A percentile compares a stretch with the other conserved stretches of the same genome.
Conservation (phyloP, 2,329 filamentous ascomycete species). For the Trichoderma sp. region DNA sequence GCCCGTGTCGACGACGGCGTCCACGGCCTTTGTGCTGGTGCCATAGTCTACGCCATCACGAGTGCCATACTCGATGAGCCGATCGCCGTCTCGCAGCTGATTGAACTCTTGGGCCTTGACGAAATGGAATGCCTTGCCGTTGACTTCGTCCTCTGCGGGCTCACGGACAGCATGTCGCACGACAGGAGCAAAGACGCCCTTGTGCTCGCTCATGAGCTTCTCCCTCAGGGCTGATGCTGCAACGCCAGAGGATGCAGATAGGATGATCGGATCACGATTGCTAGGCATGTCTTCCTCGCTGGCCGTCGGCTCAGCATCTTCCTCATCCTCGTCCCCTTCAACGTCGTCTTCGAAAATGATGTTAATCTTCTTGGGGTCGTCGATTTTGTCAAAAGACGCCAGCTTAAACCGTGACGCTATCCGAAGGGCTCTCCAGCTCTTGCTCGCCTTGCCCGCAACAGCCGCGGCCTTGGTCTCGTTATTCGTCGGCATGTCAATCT, state of each 20-base stretch:
- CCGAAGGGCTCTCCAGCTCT: conserved; percentile 85
- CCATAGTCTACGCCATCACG: conserved; percentile 53
- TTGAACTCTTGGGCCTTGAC: conserved; percentile 56
- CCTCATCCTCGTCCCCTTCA: conserved; percentile 36
- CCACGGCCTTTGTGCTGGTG: conserved; percentile 53
- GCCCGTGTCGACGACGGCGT: conserved; percentile 50
- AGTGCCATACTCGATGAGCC: conserved; percentile 56
- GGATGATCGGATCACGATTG: conserved; percentile 58
- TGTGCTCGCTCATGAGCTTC: conserved; percentile 61
- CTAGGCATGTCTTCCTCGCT: conserved; percentile 42
- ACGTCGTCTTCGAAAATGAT: conserved; percentile 53
- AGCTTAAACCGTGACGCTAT: conserved; percentile 74
- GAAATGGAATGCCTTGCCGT: conserved; percentile 54
- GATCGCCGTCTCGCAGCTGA: conserved; percentile 58
- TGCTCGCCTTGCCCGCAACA: conserved; percentile 75
- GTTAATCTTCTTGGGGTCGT: conserved; percentile 71
- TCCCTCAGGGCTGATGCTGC: conserved; percentile 64
- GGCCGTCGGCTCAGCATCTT: conserved; percentile 36
- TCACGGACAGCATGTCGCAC: conserved; percentile 55
- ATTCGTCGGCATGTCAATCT: conserved; percentile 76
- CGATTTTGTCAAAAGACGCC: conserved; percentile 80
- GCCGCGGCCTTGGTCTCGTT: conserved; percentile 54
- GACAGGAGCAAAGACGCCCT: conserved; percentile 62
- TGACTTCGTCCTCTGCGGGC: conserved; percentile 49
- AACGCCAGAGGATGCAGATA: conserved; percentile 62